These are phyloP conservation scores for Viola odorata DNA, from an alignment of 345 rosid genomes.

Conservation along the genomic window DNA sequence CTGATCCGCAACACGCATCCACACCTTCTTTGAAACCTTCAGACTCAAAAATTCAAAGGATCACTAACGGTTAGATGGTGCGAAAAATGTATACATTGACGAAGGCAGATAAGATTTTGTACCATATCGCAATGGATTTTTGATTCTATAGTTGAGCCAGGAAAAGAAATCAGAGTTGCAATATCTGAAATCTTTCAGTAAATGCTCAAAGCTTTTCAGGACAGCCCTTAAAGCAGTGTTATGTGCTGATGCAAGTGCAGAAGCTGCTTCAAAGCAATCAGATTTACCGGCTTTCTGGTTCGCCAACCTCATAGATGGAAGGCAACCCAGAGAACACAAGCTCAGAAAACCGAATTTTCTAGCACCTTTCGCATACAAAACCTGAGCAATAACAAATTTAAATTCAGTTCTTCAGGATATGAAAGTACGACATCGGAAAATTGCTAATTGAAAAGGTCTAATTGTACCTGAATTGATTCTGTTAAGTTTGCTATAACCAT, in stretches of 20 bases:
- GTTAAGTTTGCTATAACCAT: constrained; percentile 54
- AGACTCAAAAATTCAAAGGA: neutral
- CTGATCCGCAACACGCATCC: constrained; percentile 46
- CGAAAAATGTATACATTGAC: neutral
- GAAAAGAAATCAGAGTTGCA: constrained; percentile 39
- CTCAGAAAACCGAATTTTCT: constrained; percentile 46
- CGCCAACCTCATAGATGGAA: constrained; percentile 37
- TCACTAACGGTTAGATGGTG: neutral
- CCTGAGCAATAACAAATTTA: constrained; percentile 12
- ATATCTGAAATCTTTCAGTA: constrained; percentile 31
- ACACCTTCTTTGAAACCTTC: constrained; percentile 45
- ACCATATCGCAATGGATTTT: constrained; percentile 38
- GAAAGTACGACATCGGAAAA: too few species aligned
- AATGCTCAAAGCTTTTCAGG: constrained; percentile 27
- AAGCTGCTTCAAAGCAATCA: constrained; percentile 46
- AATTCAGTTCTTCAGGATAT: too few species aligned
- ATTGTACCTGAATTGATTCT: constrained; percentile 33
- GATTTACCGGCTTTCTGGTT: constrained; percentile 28
- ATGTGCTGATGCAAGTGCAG: constrained; percentile 40
- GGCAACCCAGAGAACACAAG: constrained; percentile 46
- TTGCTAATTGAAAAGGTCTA: neutral
- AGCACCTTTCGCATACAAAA: constrained; percentile 39
- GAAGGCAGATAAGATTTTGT: neutral
- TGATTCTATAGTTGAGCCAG: constrained; percentile 36
- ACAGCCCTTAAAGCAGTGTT: constrained; percentile 33